These are phyloP conservation scores for Pseudofabraea citricarpa DNA, from an alignment of 2,329 filamentous ascomycete species.

Conservation along the genomic window DNA sequence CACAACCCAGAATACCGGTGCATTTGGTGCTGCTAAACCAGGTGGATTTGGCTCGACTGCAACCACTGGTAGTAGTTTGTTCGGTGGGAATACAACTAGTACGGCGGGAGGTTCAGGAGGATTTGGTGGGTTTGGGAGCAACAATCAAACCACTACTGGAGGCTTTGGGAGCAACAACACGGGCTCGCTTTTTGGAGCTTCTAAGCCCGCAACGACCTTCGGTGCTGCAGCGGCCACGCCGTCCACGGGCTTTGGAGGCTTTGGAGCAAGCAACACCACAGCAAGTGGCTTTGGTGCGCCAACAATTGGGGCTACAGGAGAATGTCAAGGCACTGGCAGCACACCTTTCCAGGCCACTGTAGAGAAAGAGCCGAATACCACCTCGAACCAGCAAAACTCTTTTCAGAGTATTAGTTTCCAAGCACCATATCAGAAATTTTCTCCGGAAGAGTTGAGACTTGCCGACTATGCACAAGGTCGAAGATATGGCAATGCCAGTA, in stretches of 20 bases:
- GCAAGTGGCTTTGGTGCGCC: conserved; percentile 36
- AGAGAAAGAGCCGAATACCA: conserved; percentile 67
- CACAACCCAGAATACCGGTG: conserved; percentile 24
- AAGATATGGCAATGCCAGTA: conserved; percentile 75
- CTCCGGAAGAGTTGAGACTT: conserved; percentile 76
- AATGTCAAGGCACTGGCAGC: conserved; percentile 64
- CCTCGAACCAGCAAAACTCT: conserved; percentile 49
- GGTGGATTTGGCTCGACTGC: conserved; percentile 39
- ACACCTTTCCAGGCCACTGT: conserved; percentile 63
- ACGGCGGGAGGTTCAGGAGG: conserved; percentile 27
- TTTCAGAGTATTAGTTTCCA: conserved; percentile 80
- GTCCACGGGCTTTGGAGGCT: conserved; percentile 18
- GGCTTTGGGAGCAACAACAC: conserved; percentile 24
- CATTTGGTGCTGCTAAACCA: conserved; percentile 31
- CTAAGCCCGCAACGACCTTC: conserved; percentile 23
- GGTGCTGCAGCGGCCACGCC: conserved; percentile 19
- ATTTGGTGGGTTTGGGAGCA: conserved; percentile 20
- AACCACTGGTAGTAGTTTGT: conserved; percentile 44
- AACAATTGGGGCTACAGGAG: conserved; percentile 38
- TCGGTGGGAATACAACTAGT: conserved; percentile 36
- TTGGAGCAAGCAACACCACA: conserved; percentile 37
- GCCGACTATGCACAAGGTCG: conserved; percentile 87
- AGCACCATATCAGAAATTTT: conserved; percentile 82
- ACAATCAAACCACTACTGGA: conserved; percentile 17
- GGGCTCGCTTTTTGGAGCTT: conserved; percentile 25